phyloP scores from a whole-genome alignment of 192 early-diverging fungal species.

The Rhizophagus prolifer region DNA sequence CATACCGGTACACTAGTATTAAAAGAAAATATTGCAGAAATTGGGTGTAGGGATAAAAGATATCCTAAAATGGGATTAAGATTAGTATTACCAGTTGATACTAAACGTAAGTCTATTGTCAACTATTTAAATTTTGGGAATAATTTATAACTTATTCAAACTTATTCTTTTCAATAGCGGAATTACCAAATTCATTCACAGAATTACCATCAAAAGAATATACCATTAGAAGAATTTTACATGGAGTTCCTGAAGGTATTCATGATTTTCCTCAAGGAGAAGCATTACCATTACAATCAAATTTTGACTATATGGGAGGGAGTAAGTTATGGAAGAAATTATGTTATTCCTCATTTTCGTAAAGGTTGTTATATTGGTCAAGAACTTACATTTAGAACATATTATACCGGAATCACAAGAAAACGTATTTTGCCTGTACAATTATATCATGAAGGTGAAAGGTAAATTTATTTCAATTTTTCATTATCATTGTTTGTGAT shows the following conservation, averaged over 20 bases:
- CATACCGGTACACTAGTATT: conserved; percentile 7
- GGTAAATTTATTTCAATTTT: conserved; percentile 32
- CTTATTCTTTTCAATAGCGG: not conserved
- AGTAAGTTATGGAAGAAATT: conserved; percentile 43
- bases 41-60: conserved; percentile 44
- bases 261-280: conserved; percentile 70
- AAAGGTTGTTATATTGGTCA: conserved; percentile 99
- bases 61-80: conserved; percentile 36
- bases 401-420: conserved; percentile 90
- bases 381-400: conserved; percentile 95
- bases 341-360: conserved; percentile 60
- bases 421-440: conserved; percentile 89
- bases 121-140: conserved; percentile 10
- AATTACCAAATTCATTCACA: conserved; percentile 52
- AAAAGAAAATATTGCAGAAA: conserved; percentile 35
- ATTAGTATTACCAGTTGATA: conserved; percentile 17
- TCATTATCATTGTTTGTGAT: not conserved
- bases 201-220: conserved; percentile 61
- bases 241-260: conserved; percentile 89
- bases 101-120: conserved; percentile 22
- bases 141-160: not conserved
- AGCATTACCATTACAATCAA: conserved; percentile 86
- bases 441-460: conserved; percentile 49
- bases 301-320: conserved; percentile 90
- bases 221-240: conserved; percentile 72